These are phyloP conservation scores for Ustilago hordei DNA, from an alignment of 1,284 basidiomycete genomes.

Conservation along the genomic window DNA sequence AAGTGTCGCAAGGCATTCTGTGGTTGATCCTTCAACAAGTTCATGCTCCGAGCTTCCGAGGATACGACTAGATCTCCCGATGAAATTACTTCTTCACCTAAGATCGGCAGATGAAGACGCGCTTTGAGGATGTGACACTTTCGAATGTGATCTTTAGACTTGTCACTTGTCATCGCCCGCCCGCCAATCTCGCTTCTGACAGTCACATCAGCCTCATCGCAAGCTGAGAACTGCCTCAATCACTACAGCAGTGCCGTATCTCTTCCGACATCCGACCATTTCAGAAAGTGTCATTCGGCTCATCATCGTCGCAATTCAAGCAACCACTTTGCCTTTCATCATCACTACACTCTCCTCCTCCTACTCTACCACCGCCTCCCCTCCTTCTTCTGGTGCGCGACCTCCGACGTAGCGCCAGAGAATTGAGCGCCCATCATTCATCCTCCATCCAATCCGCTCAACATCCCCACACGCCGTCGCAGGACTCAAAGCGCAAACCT, in stretches of 20 bases:
- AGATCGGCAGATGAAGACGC: constrained; percentile 21
- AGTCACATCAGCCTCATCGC: neutral
- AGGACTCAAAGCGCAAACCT: constrained; percentile 55
- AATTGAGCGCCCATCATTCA: constrained; percentile 32
- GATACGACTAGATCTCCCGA: constrained; percentile 24
- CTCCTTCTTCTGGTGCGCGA: constrained; percentile 33
- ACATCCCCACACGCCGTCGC: constrained; percentile 51
- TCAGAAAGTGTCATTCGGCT: neutral
- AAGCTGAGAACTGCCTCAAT: neutral
- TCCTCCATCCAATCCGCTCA: constrained; percentile 47
- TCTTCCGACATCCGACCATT: neutral
- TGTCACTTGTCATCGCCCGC: constrained; percentile 2
- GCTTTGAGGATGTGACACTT: constrained; percentile 13
- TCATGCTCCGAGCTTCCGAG: constrained; percentile 29
- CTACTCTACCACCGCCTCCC: neutral
- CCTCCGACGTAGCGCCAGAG: constrained; percentile 41
- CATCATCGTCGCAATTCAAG: neutral
- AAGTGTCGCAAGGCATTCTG: neutral
- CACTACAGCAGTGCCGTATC: neutral
- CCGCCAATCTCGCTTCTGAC: neutral
- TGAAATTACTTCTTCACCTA: neutral
- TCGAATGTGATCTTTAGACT: constrained; percentile 29
- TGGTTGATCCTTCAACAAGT: neutral
- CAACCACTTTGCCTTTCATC: neutral
- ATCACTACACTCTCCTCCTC: neutral